Conservation (phyloP, 148 eudicot genomes). For the Suaeda aralocaspica region DNA sequence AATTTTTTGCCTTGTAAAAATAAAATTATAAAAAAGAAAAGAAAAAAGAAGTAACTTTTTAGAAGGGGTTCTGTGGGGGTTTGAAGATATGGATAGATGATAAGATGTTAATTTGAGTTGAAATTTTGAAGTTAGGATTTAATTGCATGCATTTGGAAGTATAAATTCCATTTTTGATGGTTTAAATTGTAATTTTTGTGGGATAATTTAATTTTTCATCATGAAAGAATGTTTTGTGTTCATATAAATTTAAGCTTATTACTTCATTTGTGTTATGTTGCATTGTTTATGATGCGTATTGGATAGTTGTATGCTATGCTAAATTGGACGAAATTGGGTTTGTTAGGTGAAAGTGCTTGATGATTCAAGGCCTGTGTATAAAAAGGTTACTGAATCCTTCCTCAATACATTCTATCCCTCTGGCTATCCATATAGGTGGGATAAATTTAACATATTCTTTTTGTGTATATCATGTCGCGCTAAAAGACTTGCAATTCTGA, state of each 20-base stretch:
- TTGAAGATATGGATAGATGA: too few species aligned
- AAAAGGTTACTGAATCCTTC: slow-evolving; percentile 66
- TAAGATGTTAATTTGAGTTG: too few species aligned
- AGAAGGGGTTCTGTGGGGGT: too few species aligned
- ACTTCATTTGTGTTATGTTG: neutral
- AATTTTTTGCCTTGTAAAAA: too few species aligned
- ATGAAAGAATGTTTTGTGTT: neutral
- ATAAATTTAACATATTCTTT: neutral
- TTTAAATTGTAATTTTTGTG: neutral
- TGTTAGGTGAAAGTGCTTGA: slow-evolving; percentile 61
- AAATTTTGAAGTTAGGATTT: too few species aligned
- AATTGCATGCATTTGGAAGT: too few species aligned
- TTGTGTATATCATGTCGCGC: neutral
- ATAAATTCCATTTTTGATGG: neutral
- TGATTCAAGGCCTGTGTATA: slow-evolving; percentile 64
- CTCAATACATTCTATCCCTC: slow-evolving; percentile 83
- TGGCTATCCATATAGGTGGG: slow-evolving; percentile 94
- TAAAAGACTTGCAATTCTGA: slow-evolving; percentile 7
- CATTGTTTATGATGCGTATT: neutral
- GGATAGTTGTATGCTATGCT: neutral
- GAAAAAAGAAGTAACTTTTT: too few species aligned
- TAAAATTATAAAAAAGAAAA: too few species aligned
- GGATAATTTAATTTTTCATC: too few species aligned
- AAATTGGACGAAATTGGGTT: neutral
- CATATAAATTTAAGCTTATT: neutral